Conservation (phyloP, 768 basidiomycete genomes). For the Naganishia kalamii region DNA sequence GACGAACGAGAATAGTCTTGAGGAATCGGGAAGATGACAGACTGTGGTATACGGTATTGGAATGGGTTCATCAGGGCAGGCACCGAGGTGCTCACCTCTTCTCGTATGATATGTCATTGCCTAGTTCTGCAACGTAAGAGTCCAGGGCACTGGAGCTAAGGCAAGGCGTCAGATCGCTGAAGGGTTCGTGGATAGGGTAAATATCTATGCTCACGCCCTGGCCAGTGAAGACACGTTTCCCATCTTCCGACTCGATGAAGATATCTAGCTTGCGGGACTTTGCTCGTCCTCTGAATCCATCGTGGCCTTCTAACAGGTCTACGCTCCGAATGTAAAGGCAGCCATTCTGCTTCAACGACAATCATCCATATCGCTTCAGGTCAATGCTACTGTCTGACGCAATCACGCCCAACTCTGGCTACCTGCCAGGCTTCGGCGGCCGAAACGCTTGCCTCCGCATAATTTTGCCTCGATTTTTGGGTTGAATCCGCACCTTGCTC, state of each 20-base stretch:
- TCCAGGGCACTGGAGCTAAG: conserved; percentile 60
- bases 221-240: conserved; percentile 46
- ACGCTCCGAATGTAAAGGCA: no score
- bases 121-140: conserved; percentile 82
- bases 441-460: background rate
- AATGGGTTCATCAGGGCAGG: background rate
- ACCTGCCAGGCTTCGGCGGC: no score
- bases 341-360: no score
- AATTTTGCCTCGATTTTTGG: conserved; percentile 13
- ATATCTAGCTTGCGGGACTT: no score
- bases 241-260: no score
- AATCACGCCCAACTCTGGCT: no score
- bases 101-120: conserved; percentile 80
- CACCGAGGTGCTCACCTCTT: conserved; percentile 59
- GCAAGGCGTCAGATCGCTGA: background rate
- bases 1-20: conserved; percentile 82
- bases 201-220: conserved; percentile 37
- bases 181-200: background rate
- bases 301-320: no score
- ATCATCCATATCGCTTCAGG: no score
- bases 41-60: conserved; percentile 44
- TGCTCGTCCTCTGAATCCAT: no score
- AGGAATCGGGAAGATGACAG: conserved; percentile 66
- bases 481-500: conserved; percentile 12
- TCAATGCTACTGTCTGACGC: no score